Evolutionary conservation across 2,329 filamentous ascomycete genomes (phyloP).

Genomic region (Fusarium decemcellulare): DNA sequence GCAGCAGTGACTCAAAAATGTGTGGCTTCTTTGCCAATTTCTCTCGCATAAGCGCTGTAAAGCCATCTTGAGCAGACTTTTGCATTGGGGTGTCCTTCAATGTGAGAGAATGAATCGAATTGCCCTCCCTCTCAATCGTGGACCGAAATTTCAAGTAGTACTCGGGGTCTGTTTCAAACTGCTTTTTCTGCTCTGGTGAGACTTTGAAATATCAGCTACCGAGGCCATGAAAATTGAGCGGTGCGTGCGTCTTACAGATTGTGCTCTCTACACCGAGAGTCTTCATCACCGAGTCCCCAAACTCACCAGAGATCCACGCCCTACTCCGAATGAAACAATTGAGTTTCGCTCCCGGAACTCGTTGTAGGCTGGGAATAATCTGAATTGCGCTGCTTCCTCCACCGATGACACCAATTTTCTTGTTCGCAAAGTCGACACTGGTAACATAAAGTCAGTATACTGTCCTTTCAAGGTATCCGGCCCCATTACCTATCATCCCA

Average conservation of each 20-base stretch:
- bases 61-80: background rate
- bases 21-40: background rate
- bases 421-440: conserved; percentile 6
- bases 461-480: fast-evolving
- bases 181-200: background rate
- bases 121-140: background rate
- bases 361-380: conserved; percentile 10
- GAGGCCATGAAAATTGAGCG: too few species aligned
- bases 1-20: background rate
- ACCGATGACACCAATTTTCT: conserved; percentile 11
- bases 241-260: background rate
- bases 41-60: background rate
- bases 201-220: background rate
- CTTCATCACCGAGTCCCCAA: background rate
- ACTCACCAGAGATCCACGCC: background rate
- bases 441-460: background rate
- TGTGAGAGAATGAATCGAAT: background rate
- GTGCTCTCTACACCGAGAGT: background rate
- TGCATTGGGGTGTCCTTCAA: background rate
- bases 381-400: conserved; percentile 18
- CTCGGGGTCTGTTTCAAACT: background rate
- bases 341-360: background rate
- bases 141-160: background rate
- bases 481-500: background rate
- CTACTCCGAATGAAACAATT: background rate